phyloP scores from a whole-genome alignment of 306 rosid species.

The Prunus mira region DNA sequence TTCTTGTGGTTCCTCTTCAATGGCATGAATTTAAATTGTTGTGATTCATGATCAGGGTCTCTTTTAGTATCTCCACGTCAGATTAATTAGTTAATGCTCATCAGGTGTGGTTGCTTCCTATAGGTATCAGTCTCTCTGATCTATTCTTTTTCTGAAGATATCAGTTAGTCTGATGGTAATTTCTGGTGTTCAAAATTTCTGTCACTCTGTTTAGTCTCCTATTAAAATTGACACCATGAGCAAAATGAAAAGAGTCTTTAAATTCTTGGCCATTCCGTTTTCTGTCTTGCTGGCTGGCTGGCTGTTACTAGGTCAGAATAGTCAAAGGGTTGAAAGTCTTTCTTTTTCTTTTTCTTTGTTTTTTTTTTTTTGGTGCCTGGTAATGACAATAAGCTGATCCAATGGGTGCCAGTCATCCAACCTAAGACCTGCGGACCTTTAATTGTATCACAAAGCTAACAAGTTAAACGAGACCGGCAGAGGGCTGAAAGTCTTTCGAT shows the following conservation, averaged over 20 bases:
- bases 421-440: no score
- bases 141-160: background rate
- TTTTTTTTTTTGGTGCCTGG: no score
- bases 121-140: background rate
- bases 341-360: no score
- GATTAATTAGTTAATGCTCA: background rate
- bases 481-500: background rate
- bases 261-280: background rate
- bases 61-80: background rate
- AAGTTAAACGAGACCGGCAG: no score
- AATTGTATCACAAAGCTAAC: no score
- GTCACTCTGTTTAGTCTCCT: background rate
- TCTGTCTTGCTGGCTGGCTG: background rate
- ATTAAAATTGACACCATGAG: background rate
- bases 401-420: no score
- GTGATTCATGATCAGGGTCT: background rate
- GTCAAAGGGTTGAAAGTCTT: background rate
- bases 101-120: background rate
- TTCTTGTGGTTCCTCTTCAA: background rate
- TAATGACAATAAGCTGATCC: no score
- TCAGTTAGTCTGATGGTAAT: background rate
- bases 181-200: background rate
- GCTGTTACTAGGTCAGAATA: conserved; percentile 1
- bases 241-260: background rate
- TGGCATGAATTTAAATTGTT: background rate